These are phyloP conservation scores for Fusarium siculi DNA, from an alignment of 2,329 filamentous ascomycete species.

Conservation along the genomic window DNA sequence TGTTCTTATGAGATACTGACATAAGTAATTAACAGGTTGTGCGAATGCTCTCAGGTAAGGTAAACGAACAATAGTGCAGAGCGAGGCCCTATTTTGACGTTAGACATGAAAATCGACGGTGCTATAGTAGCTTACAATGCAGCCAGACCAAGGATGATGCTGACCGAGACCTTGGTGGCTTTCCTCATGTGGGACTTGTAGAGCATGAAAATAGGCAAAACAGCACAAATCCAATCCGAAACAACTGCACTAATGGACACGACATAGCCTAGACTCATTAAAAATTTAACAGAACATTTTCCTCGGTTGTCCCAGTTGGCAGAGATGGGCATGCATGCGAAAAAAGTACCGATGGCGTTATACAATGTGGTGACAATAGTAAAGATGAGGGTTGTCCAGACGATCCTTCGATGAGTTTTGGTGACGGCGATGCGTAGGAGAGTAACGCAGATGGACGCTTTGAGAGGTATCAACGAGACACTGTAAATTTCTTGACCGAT, in stretches of 20 bases:
- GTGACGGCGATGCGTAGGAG: constrained; percentile 27
- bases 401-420: constrained; percentile 15
- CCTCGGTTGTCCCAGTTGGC: neutral
- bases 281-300: neutral
- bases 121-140: neutral
- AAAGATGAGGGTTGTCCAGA: constrained; percentile 18
- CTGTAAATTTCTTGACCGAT: constrained; percentile 12
- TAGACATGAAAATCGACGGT: rapidly evolving
- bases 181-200: constrained; percentile 31
- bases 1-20: neutral
- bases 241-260: constrained; percentile 10
- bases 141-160: constrained; percentile 25
- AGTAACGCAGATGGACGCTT: constrained; percentile 28
- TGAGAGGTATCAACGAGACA: constrained; percentile 22
- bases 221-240: constrained; percentile 23
- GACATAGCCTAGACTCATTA: constrained; percentile 9
- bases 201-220: constrained; percentile 26
- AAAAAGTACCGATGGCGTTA: neutral
- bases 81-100: constrained; percentile 3
- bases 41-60: constrained; percentile 25
- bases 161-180: constrained; percentile 24
- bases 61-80: constrained; percentile 23
- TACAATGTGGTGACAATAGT: neutral
- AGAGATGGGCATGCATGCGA: constrained; percentile 7
- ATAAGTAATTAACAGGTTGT: neutral